These are phyloP conservation scores for Geotrichum siamense DNA, from an alignment of 1,139 yeast genomes.

Conservation along the genomic window DNA sequence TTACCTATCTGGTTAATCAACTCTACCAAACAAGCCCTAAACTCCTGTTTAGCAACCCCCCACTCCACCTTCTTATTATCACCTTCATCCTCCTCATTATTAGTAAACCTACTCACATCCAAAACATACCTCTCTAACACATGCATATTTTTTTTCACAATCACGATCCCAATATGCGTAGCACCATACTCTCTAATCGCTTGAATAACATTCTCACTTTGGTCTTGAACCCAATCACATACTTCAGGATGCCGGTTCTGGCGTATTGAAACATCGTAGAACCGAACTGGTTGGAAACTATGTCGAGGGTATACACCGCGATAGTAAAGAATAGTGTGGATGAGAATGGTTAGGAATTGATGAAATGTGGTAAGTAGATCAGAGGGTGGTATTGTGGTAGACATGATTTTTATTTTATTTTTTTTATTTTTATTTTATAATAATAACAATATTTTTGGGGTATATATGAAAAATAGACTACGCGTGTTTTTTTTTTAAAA, in stretches of 20 bases:
- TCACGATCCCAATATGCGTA: constrained; percentile 11
- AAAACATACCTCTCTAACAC: constrained; percentile 12
- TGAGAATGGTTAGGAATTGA: constrained; percentile 33
- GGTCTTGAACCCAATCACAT: constrained; percentile 33
- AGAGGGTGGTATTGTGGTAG: no score
- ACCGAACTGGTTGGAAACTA: constrained; percentile 32
- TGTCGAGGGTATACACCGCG: constrained; percentile 33
- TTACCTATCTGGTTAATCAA: background rate
- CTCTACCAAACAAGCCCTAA: background rate
- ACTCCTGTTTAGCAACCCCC: background rate
- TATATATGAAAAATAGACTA: no score
- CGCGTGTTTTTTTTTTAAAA: background rate
- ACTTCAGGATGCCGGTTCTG: constrained; percentile 37
- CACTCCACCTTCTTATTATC: constrained; percentile 8
- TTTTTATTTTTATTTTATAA: no score
- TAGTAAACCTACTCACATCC: background rate
- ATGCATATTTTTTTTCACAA: constrained; percentile 14
- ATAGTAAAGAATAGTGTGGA: constrained; percentile 34
- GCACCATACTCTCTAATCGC: constrained; percentile 21
- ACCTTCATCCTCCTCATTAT: background rate
- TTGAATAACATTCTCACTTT: constrained; percentile 27
- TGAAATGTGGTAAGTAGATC: background rate
- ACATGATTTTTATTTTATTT: no score
- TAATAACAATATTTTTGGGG: no score
- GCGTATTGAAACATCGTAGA: constrained; percentile 32